phyloP scores from a whole-genome alignment of 345 rosid species.

The Barbarea vulgaris region DNA sequence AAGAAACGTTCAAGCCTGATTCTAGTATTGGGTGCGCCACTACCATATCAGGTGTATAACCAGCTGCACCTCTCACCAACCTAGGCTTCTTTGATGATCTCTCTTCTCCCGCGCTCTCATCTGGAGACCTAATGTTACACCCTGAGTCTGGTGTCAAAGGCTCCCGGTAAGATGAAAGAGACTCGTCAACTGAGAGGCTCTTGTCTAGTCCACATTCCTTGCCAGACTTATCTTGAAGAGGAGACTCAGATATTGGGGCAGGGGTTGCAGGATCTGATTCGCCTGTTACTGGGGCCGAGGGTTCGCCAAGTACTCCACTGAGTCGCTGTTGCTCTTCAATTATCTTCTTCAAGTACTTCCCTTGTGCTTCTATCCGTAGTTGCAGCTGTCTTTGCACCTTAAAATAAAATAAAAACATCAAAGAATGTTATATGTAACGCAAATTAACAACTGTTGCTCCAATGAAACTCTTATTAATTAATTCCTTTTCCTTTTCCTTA shows the following conservation, averaged over 20 bases:
- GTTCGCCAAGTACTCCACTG: slow-evolving; percentile 69
- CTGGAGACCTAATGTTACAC: slow-evolving; percentile 60
- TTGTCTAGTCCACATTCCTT: slow-evolving; percentile 65
- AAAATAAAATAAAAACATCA: slow-evolving; percentile 22
- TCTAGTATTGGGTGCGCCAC: slow-evolving; percentile 71
- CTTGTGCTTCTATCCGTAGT: slow-evolving; percentile 96
- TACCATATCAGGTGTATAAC: slow-evolving; percentile 54
- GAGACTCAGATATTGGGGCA: slow-evolving; percentile 80
- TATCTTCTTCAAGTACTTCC: slow-evolving; percentile 96
- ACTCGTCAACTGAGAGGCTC: slow-evolving; percentile 83
- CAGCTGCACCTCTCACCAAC: slow-evolving; percentile 44
- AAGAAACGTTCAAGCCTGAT: slow-evolving; percentile 71
- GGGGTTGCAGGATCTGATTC: slow-evolving; percentile 90
- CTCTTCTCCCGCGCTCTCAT: slow-evolving; percentile 61
- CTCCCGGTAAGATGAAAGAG: slow-evolving; percentile 80
- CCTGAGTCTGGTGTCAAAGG: slow-evolving; percentile 91
- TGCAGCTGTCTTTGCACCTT: slow-evolving; percentile 99
- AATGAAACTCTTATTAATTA: not conserved
- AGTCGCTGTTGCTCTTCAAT: slow-evolving; percentile 97
- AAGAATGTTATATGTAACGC: slow-evolving; percentile 7
- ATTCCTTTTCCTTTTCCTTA: not conserved
- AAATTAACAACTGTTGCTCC: not conserved
- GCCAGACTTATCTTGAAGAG: slow-evolving; percentile 64
- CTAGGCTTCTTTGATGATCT: slow-evolving; percentile 74
- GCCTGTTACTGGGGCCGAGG: slow-evolving; percentile 61